phyloP scores from a whole-genome alignment of 2,329 filamentous ascomycete species.

The Setomelanomma holmii region DNA sequence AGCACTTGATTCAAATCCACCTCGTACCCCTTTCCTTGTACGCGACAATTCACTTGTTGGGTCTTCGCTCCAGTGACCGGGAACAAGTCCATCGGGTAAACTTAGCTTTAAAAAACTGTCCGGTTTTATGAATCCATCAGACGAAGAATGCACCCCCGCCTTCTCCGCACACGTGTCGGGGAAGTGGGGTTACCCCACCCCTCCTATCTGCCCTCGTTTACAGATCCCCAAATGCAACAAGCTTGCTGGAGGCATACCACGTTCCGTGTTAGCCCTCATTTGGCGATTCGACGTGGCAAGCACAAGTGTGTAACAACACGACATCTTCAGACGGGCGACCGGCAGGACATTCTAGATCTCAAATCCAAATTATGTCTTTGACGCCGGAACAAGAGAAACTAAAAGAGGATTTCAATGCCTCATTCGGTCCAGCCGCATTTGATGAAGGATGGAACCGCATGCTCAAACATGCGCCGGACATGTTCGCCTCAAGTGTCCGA shows the following conservation, averaged over 20 bases:
- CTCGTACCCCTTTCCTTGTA: background rate
- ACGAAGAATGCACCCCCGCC: background rate
- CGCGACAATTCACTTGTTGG: no score
- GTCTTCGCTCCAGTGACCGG: no score
- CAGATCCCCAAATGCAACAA: background rate
- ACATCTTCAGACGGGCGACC: no score
- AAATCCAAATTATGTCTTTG: conserved; percentile 28
- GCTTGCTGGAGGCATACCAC: background rate
- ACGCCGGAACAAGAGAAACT: conserved; percentile 28
- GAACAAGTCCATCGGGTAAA: background rate
- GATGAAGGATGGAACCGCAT: conserved; percentile 38
- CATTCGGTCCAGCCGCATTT: conserved; percentile 30
- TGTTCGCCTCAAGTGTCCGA: conserved; percentile 38
- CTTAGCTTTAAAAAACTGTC: background rate
- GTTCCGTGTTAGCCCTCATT: conserved; percentile 3
- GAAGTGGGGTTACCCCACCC: conserved; percentile 13
- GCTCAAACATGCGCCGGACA: conserved; percentile 34
- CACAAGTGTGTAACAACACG: no score
- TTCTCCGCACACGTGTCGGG: conserved; percentile 16
- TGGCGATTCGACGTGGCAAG: no score
- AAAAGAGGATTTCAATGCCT: conserved; percentile 30
- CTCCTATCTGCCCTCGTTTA: background rate
- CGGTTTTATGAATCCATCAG: background rate
- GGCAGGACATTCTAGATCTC: no score
- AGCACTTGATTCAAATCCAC: background rate